These are phyloP conservation scores for Rhytidiadelphus loreus DNA, from an alignment of 225 moss, liverwort and hornwort genomes.

Conservation along the genomic window DNA sequence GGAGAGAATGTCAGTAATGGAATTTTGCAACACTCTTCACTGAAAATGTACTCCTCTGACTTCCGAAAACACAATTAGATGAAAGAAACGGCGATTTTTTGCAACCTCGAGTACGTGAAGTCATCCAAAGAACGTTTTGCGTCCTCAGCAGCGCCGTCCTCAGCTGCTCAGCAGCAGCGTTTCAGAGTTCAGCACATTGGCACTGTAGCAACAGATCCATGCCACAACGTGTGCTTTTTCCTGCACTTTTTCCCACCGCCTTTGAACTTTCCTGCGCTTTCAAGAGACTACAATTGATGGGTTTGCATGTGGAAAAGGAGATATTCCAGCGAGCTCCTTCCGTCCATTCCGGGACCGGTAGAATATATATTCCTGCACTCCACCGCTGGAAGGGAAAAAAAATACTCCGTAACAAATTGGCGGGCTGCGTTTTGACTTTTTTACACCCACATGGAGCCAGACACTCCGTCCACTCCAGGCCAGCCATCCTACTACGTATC, in stretches of 20 bases:
- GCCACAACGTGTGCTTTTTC: background rate
- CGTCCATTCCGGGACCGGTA: background rate
- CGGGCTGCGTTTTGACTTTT: slow-evolving; percentile 1
- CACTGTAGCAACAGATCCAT: background rate
- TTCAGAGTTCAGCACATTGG: background rate
- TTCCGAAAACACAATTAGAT: background rate
- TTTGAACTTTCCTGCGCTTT: background rate
- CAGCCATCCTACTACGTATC: background rate
- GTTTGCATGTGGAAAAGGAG: background rate
- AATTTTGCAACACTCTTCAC: too few species aligned
- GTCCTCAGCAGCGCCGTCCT: background rate
- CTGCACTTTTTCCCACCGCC: background rate
- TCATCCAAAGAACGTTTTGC: background rate
- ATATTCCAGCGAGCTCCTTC: background rate
- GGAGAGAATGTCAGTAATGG: too few species aligned
- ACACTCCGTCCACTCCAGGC: background rate
- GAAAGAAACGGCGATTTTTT: too few species aligned
- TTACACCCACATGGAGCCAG: background rate
- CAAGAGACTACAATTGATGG: background rate
- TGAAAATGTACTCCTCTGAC: too few species aligned
- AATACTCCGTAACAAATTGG: background rate
- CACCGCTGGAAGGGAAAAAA: background rate
- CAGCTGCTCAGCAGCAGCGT: background rate
- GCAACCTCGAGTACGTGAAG: too few species aligned
- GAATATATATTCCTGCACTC: background rate